Base-by-base conservation (phyloP, 2,329 filamentous ascomycete species). In the Hortaea werneckii region DNA sequence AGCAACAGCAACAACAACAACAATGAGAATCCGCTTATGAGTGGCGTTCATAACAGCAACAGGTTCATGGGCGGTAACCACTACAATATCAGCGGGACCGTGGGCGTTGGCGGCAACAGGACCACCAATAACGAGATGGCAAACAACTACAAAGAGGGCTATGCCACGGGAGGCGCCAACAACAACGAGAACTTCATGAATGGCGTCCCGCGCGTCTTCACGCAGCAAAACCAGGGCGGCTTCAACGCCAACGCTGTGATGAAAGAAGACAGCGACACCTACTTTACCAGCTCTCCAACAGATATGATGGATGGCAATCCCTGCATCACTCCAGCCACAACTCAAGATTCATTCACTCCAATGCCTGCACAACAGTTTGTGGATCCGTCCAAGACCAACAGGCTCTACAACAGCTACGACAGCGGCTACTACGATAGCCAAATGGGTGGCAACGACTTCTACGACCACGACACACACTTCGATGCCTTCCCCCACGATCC, bases 351-450 rank as follows among this genome's bases (percentile, higher is more conserved):
- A 42, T 11, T 34, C 41, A 5, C 30, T 34, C 11, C 27, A 30
- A 29, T 12, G 34, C n/a, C 41, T 7, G 27, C 10, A 29, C 41
- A 44, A 37, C 26, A 20, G 9, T 10, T 30, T 12, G n/a, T 29
- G 3, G 13, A 27, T 4, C 6, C 5, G 9, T 42, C 29, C 27
- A 32, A 6, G 7, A 9, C n/a, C 27, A 32, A 32, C 20, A n/a
- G 29, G 9, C 29, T 42, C 28, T 13, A 35, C 27, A 12, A 34
- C 34, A 43, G 45, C 45, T 47, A 43, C 45, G 34, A 43, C 41
- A 43, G 40, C 37, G 41, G 40, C 34, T 43, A 34, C 35, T 12
- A 12, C 29, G 35, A 35, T 10, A 29, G 7, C 41, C 12, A 28
- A n/a, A 9, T 10, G 9, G 32, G 32, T 10, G 40, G 29, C 40